Evolutionary conservation across 73 alveolate species (phyloP), one percentile per base, ranked within the genome.

Genomic region (Effrenium voratum): DNA sequence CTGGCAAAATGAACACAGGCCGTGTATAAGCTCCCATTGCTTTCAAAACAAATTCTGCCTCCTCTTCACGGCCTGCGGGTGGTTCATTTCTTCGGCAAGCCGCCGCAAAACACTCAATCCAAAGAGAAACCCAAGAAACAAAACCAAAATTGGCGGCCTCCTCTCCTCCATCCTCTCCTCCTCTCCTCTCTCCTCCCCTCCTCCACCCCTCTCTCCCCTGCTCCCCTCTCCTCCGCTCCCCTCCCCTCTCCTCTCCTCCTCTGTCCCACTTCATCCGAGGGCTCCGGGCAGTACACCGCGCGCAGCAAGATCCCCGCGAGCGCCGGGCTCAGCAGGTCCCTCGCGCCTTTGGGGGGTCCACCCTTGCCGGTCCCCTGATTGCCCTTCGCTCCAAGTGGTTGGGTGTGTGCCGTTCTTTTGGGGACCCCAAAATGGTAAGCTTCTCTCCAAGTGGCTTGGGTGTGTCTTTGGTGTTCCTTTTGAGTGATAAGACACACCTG

Each of bases 241-340:
- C 2, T 24, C 30, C 43, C 77, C 5, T 45, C 57, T 76, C 41
- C 59, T 41, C 8, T 6, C 6, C 19, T 10, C 46, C 46, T 52
- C 26, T 8, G 19, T 12, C 19, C 8, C 63, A 8, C 26, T 52
- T 52, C 32, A 22, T 82, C 92, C 49, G 50, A 82, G 92, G 32
- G 24, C 38, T n/a, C 92, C 41, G 45, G 28, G 34, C 92, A 82
- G 50, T 82, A 82, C 47, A 82, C 92, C 49, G 92, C 92, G 1
- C 92, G 92, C 34, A 82, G 73, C 10, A 82, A 50, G 50, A 50
- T 50, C 32, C 92, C 92, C 15, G 92, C 47, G 13, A 49, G 15
- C 50, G 19, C 49, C 38, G 92, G 36, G 73, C 92, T 82, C 92
- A 82, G 73, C 43, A 82, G n/a, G 47, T 82, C 92, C 49, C 75